These are phyloP conservation scores for Citrullus colocynthis DNA, from an alignment of 306 rosid species.

Conservation along the genomic window DNA sequence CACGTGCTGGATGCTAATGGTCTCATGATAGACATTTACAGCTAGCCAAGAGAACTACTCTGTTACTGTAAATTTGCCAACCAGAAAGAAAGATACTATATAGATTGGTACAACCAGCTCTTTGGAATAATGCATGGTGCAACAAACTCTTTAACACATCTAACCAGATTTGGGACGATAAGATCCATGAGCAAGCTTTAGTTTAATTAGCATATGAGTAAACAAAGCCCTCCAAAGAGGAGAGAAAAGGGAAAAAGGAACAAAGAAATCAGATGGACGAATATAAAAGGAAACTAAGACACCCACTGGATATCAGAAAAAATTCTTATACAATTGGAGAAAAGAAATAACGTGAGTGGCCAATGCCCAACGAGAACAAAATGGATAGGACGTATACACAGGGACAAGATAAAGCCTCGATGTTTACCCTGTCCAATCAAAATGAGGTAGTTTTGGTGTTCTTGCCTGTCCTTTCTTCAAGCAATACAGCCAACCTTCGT, in stretches of 20 bases:
- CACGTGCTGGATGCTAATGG: not conserved
- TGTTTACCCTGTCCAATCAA: slow-evolving; percentile 90
- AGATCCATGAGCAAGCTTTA: too few relatives aligned
- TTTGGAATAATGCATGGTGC: too few relatives aligned
- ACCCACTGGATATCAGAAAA: not conserved
- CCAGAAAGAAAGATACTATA: not conserved
- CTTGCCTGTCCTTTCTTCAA: slow-evolving; percentile 70
- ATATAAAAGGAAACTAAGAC: not conserved
- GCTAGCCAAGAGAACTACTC: not conserved
- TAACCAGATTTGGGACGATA: too few relatives aligned
- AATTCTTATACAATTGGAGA: not conserved
- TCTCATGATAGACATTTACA: not conserved
- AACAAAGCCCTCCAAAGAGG: not conserved
- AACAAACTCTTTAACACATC: too few relatives aligned
- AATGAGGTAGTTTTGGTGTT: slow-evolving; percentile 68
- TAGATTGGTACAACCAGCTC: too few relatives aligned
- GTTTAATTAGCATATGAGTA: not conserved
- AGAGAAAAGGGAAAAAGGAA: not conserved
- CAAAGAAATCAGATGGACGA: not conserved
- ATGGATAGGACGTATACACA: not conserved
- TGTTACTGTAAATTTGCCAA: not conserved
- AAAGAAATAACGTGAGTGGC: not conserved
- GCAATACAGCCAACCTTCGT: slow-evolving; percentile 77
- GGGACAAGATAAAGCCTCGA: not conserved
- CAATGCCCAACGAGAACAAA: not conserved